phyloP scores from a whole-genome alignment of 2,329 filamentous ascomycete species.

The Rhynchosporium agropyri region DNA sequence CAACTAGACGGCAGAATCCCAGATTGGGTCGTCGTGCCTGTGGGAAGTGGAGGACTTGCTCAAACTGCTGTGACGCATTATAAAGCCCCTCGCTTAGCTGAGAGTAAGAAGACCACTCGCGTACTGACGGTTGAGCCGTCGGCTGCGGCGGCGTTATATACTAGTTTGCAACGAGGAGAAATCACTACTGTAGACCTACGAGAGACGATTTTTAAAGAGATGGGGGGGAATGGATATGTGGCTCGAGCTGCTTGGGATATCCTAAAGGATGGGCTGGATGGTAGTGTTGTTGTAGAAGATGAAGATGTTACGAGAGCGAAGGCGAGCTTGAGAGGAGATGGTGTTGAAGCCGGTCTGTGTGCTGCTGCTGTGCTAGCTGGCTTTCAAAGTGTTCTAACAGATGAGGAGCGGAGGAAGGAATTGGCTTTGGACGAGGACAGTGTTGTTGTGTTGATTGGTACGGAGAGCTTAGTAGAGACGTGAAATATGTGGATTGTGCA shows the following conservation, averaged over 20 bases:
- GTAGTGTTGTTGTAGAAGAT: not conserved
- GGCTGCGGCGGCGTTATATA: not conserved
- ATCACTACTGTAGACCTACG: not conserved
- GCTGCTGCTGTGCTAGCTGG: conserved; percentile 2
- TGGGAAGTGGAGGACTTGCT: conserved; percentile 6
- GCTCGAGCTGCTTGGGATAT: conserved; percentile 8
- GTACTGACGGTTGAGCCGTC: conserved; percentile 4
- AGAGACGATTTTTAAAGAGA: not conserved
- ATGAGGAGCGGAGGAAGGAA: not conserved
- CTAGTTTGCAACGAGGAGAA: not conserved
- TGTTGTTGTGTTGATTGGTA: not conserved
- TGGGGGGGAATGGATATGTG: conserved; percentile 5
- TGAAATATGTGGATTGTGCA: not conserved
- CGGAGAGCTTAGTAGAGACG: not conserved
- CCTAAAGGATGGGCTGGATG: conserved; percentile 10
- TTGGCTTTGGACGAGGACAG: not conserved
- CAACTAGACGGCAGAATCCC: not conserved
- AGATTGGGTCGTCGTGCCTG: conserved; percentile 10
- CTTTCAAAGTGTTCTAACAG: not conserved
- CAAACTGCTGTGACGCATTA: conserved; percentile 17
- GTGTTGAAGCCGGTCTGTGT: not conserved
- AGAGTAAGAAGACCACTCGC: conserved; percentile 1
- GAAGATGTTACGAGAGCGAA: not conserved
- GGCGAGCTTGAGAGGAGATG: not conserved
- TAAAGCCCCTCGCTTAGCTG: conserved; percentile 7